Percentiles rank a stretch among this genome's conserved stretches.
These are phyloP conservation scores for Acanthamoeba healyi DNA, from an alignment of 208 protist species.

Conservation along the genomic window DNA sequence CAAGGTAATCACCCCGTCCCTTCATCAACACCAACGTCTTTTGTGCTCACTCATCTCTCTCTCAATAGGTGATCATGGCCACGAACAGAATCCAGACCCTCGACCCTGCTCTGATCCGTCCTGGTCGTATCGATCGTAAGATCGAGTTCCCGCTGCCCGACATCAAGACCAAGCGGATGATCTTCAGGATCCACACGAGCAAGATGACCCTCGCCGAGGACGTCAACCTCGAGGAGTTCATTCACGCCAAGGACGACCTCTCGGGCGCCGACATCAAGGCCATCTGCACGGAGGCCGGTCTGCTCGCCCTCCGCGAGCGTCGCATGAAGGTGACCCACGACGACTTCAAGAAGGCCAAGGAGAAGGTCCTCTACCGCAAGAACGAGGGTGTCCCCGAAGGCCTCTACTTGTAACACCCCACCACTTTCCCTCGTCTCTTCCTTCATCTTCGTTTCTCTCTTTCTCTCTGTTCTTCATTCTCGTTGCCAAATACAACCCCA, in stretches of 20 bases:
- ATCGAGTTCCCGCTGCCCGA: conserved; percentile 99
- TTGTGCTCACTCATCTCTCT: not conserved
- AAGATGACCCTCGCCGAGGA: conserved; percentile 99
- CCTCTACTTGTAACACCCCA: conserved; percentile 98
- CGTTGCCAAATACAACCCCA: too few species aligned
- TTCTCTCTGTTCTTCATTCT: not conserved
- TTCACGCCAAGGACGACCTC: conserved; percentile 99
- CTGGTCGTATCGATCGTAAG: conserved; percentile 99
- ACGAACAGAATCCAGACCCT: conserved; percentile 99
- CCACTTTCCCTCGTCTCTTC: not conserved
- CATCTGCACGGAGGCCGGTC: conserved; percentile 99
- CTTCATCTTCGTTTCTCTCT: not conserved
- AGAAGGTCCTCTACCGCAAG: conserved; percentile 99
- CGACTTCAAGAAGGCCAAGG: conserved; percentile 99
- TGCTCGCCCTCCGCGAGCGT: conserved; percentile 99
- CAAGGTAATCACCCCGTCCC: conserved; percentile 91
- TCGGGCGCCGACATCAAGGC: conserved; percentile 99
- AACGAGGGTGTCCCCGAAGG: conserved; percentile 97
- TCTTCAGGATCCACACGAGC: conserved; percentile 99
- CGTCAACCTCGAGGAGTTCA: conserved; percentile 99
- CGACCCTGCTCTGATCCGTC: conserved; percentile 99
- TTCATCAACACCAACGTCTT: not conserved
- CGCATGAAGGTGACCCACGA: conserved; percentile 99
- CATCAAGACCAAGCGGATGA: conserved; percentile 98
- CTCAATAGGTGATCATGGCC: conserved; percentile 97